Conservation (phyloP, 371 early-diverging fungal genomes). For the Blakeslea trispora region DNA sequence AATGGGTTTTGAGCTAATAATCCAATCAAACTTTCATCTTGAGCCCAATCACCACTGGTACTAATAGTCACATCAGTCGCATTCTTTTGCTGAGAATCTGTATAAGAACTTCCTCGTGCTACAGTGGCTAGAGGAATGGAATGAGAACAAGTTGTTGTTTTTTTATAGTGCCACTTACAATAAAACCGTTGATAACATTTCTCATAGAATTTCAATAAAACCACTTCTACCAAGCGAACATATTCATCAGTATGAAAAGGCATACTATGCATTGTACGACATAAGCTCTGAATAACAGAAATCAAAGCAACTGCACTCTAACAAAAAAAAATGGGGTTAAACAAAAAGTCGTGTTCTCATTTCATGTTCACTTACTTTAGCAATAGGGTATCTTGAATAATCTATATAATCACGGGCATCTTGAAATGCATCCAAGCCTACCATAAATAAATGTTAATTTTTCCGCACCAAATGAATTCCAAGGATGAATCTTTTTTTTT, state of each 20-base stretch:
- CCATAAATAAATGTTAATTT: too few relatives aligned
- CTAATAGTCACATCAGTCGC: slow-evolving; percentile 43
- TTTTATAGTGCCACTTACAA: slow-evolving; percentile 47
- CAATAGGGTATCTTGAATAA: slow-evolving; percentile 52
- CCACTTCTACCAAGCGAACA: slow-evolving; percentile 74
- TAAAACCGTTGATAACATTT: slow-evolving; percentile 73
- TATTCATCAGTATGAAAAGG: slow-evolving; percentile 81
- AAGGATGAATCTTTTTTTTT: too few relatives aligned
- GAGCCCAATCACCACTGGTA: slow-evolving; percentile 81
- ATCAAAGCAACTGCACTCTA: slow-evolving; percentile 69
- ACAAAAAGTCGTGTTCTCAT: too few relatives aligned
- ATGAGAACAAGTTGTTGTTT: too few relatives aligned
- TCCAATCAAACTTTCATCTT: slow-evolving; percentile 69
- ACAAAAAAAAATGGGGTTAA: too few relatives aligned
- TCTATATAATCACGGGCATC: slow-evolving; percentile 54
- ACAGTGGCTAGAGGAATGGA: slow-evolving; percentile 56
- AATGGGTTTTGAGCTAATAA: slow-evolving; percentile 67
- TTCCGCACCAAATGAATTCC: too few relatives aligned
- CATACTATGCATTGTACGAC: slow-evolving; percentile 68
- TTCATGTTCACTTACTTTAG: slow-evolving; percentile 53
- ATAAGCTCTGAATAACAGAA: slow-evolving; percentile 67
- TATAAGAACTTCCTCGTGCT: slow-evolving; percentile 50
- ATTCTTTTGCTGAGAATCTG: slow-evolving; percentile 37
- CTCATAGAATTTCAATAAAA: slow-evolving; percentile 76
- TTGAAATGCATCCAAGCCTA: slow-evolving; percentile 56